Percentiles rank a stretch among this genome's conserved stretches.
phyloP scores from a whole-genome alignment of 768 basidiomycete genomes.

The Tricholoma sp. region DNA sequence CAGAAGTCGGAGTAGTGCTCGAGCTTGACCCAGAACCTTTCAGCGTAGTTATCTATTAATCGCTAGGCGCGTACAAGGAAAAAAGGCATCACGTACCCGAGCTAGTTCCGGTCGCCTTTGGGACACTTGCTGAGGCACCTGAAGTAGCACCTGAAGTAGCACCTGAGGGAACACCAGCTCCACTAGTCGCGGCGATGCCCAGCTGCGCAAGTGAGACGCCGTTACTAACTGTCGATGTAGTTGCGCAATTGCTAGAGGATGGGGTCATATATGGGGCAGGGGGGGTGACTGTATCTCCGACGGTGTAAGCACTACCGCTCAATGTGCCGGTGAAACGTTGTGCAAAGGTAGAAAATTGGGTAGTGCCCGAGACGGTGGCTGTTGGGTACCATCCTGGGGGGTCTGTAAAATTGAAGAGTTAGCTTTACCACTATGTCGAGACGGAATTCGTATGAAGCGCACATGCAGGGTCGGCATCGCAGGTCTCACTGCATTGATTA shows the following conservation, averaged over 20 bases:
- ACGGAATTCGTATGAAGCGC: neutral
- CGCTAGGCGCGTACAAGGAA: neutral
- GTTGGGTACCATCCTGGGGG: conserved; percentile 45
- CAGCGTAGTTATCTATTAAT: neutral
- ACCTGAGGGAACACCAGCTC: neutral
- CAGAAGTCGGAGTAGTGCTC: neutral
- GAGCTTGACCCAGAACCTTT: neutral
- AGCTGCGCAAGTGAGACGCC: conserved; percentile 28
- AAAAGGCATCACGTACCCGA: conserved; percentile 4
- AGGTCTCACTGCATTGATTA: conserved; percentile 26
- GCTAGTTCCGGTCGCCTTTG: conserved; percentile 12
- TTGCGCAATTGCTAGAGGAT: conserved; percentile 35
- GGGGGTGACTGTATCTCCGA: conserved; percentile 36
- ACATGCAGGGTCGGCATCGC: conserved; percentile 42
- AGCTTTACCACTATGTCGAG: neutral
- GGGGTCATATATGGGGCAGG: conserved; percentile 29
- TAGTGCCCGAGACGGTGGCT: conserved; percentile 30
- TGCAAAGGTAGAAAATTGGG: conserved; percentile 38
- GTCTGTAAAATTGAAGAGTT: conserved; percentile 16
- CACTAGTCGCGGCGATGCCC: conserved; percentile 16
- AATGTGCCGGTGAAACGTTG: conserved; percentile 37
- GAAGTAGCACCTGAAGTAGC: conserved; percentile 6
- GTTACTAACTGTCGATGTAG: conserved; percentile 32
- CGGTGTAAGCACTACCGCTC: conserved; percentile 31
- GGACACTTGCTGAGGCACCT: conserved; percentile 6